phyloP scores from a whole-genome alignment of 768 basidiomycete species.

The Lentinula raphanica region DNA sequence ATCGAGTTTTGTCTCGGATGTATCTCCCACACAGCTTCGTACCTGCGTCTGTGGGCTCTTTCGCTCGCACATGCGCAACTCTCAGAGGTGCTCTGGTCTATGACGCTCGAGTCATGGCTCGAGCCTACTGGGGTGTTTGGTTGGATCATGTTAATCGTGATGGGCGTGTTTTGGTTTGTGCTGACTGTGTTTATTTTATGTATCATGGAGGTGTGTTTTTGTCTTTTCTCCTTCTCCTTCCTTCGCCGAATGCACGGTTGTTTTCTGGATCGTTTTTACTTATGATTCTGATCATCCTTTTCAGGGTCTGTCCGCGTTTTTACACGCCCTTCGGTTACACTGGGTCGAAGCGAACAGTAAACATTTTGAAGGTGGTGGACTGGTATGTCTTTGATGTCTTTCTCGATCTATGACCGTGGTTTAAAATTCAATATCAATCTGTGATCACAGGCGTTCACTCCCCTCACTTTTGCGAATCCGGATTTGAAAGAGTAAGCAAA shows the following conservation, averaged over 20 bases:
- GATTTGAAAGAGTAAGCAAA: conserved; percentile 28
- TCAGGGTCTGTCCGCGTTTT: conserved; percentile 90
- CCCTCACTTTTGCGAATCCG: conserved; percentile 41
- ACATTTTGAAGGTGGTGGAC: conserved; percentile 86
- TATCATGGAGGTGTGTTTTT: conserved; percentile 78
- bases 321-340: conserved; percentile 93
- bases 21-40: conserved; percentile 95
- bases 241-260: conserved; percentile 13
- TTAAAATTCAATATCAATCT: conserved; percentile 22
- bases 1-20: conserved; percentile 99
- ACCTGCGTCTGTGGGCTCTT: conserved; percentile 93
- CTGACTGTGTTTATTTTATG: conserved; percentile 77
- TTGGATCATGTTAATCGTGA: conserved; percentile 42
- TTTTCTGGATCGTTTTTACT: conserved; percentile 10
- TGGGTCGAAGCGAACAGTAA: conserved; percentile 99
- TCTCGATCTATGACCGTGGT: conserved; percentile 8
- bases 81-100: conserved; percentile 87
- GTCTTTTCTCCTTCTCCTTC: conserved; percentile 6
- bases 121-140: conserved; percentile 64
- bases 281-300: conserved; percentile 1
- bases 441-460: conserved; percentile 38
- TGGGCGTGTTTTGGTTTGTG: conserved; percentile 70
- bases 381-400: conserved; percentile 51
- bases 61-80: conserved; percentile 97
- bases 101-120: conserved; percentile 69